Evolutionary conservation across 176 grass and related monocot species (phyloP), one percentile per base, ranked within the genome.

Genomic region (Oryza nivara): DNA sequence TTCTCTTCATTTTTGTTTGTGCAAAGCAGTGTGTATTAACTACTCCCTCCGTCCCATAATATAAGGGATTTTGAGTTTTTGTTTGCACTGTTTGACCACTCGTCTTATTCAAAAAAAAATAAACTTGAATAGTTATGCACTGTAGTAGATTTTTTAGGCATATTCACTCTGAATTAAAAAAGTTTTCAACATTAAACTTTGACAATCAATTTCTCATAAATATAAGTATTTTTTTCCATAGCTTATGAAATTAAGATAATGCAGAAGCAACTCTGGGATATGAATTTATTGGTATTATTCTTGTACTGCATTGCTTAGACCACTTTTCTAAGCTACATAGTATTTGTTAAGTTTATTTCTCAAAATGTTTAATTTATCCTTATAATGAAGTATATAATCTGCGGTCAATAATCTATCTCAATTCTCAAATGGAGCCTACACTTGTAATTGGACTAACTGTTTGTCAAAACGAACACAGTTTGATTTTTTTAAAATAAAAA

Each of bases 1-100:
- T 79, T 56, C 23, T 63, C 12, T 80, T 90, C 78, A 34, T 16
- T 80, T 64, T 83, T 73, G 6, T 28, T 16, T 69, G 64, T 85
- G 51, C 48, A 75, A 82, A 83, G 47, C 13, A 83, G 26, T 20
- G 0, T 60, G 30, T 61, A 11, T 49, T 70, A 85, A 64, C 40
- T 28, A 28, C 28, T 28, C 28, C 28, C 28, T 28, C 28, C 2
- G 28, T 28, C 28, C 28, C 28, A 2, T 28, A 28, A 28, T 28
- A 28, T 28, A 28, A 28, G 28, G 28, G 28, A 28, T 28, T 28
- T 28, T 28, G 28, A 28, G 28, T 28, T 28, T 28, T 28, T 28
- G 28, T 28, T 28, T 28, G 28, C 28, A 28, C 28, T 28, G 28
- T 28, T 28, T 28, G 28, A 28, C 28, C 28, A 28, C 28, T 28